Evolutionary conservation across 1,284 basidiomycete genomes (phyloP), one percentile per base, ranked within the genome.

Genomic region (Leccinum discolor): DNA sequence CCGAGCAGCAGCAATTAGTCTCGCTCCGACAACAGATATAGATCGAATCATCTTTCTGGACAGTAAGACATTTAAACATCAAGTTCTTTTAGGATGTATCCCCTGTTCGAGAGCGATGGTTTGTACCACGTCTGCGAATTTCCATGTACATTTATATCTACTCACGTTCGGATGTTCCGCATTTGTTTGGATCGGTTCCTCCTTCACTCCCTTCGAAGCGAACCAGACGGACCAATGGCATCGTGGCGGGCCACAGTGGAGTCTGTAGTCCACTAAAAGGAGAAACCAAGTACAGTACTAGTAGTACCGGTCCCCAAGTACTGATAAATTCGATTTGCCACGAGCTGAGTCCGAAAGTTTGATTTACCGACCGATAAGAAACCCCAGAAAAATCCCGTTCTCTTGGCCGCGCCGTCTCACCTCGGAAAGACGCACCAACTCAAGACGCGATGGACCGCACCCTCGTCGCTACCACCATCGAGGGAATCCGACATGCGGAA

Each of bases 1-100:
- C 75, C 60, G 79, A 87, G 72, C 80, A 50, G 47, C 47, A 78
- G 52, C 78, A 82, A 69, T 77, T 80, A 14, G 56, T 67, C 2
- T 72, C 76, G 18, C 76, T 84, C 47, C 79, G 77, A 64, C 80
- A 74, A 67, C 79, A 85, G 52, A 81, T 83, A 70, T 85, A 86
- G 18, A 86, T 84, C 63, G 83, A 86, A 74, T 86, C 69, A 80
- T 67, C 1, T 35, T 65, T 2, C 57, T 29, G 12, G 12, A 52
- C 40, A 47, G n/a, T 60, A 29, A 47, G 21, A 44, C 21, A n/a
- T 26, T 18, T 52, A 62, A 60, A 42, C 38, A 61, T 23, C 63
- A 65, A 18, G 64, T 21, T 50, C n/a, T 62, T 59, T 65, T 64
- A 60, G 62, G 67, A 63, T 61, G 59, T 63, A 38, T 16, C 35